phyloP scores from a whole-genome alignment of 176 grass and related monocot species.

The Echinochloa phyllopogon region DNA sequence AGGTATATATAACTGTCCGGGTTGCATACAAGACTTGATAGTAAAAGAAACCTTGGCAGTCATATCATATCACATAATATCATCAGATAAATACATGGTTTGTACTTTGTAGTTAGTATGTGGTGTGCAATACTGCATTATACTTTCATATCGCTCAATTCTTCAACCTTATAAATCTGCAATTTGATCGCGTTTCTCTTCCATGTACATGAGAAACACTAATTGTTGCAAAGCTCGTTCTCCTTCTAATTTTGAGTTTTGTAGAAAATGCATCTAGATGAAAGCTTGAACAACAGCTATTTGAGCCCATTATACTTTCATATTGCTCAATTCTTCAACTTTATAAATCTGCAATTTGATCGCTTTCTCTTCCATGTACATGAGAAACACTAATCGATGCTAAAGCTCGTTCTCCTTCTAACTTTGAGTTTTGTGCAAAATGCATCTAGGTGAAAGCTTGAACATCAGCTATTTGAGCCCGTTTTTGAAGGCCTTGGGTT shows the following conservation, averaged over 20 bases:
- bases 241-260: conserved; percentile 32
- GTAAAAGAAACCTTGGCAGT: background rate
- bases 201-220: background rate
- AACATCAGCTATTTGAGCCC: conserved; percentile 81
- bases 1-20: background rate
- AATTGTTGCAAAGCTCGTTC: background rate
- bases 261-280: conserved; percentile 51
- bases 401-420: conserved; percentile 20
- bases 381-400: background rate
- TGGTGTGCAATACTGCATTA: background rate
- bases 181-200: background rate
- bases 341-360: background rate
- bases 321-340: conserved; percentile 3
- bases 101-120: background rate
- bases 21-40: background rate
- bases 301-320: conserved; percentile 59
- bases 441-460: conserved; percentile 73
- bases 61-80: background rate
- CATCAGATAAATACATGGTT: background rate
- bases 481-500: conserved; percentile 72
- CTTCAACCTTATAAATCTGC: background rate
- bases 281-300: conserved; percentile 77
- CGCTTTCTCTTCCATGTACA: background rate
- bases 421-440: conserved; percentile 16
- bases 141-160: conserved; percentile 1